phyloP scores from a whole-genome alignment of 768 basidiomycete species.

The Mycena venus region DNA sequence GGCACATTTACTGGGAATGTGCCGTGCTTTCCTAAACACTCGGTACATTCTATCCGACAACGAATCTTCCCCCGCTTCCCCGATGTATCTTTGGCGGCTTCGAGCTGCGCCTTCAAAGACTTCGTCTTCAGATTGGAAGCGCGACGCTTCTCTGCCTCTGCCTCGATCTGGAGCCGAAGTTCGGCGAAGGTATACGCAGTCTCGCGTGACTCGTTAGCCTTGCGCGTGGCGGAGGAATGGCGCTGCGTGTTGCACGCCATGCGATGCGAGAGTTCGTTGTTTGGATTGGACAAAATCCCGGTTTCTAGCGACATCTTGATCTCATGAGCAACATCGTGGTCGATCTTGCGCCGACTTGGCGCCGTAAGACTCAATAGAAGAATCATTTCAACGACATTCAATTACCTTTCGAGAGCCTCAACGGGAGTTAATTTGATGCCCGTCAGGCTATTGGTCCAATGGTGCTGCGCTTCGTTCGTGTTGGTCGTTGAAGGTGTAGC shows the following conservation, averaged over 20 bases:
- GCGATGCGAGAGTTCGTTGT: not conserved
- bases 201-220: not conserved
- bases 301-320: not conserved
- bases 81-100: too few relatives aligned
- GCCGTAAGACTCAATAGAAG: not conserved
- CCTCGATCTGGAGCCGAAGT: not conserved
- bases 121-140: not conserved
- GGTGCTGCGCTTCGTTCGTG: not conserved
- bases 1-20: too few relatives aligned
- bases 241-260: not conserved
- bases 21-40: too few relatives aligned
- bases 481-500: not conserved
- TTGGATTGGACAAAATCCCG: constrained; percentile 2
- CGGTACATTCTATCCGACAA: too few relatives aligned
- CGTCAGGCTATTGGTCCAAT: not conserved
- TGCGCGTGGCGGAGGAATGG: not conserved
- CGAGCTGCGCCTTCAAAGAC: not conserved
- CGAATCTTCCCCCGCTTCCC: too few relatives aligned
- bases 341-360: not conserved
- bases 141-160: not conserved
- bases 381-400: not conserved
- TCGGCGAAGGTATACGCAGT: not conserved
- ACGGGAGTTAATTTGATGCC: not conserved
- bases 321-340: not conserved
- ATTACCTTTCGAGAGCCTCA: not conserved